Evolutionary conservation across 1,284 basidiomycete genomes (phyloP), one percentile per base, ranked within the genome.

Genomic region (Phaffia rhodozyma): DNA sequence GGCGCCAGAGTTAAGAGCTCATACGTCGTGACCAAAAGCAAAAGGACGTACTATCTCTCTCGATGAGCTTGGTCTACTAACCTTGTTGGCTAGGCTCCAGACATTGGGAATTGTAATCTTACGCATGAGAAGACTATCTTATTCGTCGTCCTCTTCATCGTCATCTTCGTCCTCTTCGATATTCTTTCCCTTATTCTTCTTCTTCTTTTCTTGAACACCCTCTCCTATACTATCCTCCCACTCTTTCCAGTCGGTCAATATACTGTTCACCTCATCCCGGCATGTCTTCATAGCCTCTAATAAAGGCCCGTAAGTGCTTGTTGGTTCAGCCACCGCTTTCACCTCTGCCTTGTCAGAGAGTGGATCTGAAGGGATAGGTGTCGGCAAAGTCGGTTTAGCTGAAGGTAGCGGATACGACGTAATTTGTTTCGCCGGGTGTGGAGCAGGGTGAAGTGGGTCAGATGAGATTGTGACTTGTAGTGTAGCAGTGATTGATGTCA

Each of bases 211-310:
- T 18, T 27, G 29, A 18, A 60, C 60, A 21, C 60, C 60, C n/a
- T 54, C 60, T 30, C 54, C 54, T 48, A 47, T 54, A 25, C 32
- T 61, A 51, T 65, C 63, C 63, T 65, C 63, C 63, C 63, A 65
- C 23, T 65, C 63, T 55, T 65, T 65, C 63, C 63, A 65, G n/a
- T 32, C 30, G 34, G 63, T 65, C 34, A 65, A 48, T 43, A 47
- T 43, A 29, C 16, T 50, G 59, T 65, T 65, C 47, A 55, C 53
- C 59, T 61, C 29, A 34, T 51, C 49, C 21, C 59, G 27, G 32
- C 56, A 54, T 5, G 20, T 34, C 13, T 20, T 27, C 63, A 65
- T 65, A 6, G 58, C 55, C 21, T 49, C 55, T 7, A 65, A 55
- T 29, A 65, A 25, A 25, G 63, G 63, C 1, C 63, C 63, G 50